Evolutionary conservation across 2,329 filamentous ascomycete species (phyloP).

Genomic region (Calonectria pseudoreteaudii): DNA sequence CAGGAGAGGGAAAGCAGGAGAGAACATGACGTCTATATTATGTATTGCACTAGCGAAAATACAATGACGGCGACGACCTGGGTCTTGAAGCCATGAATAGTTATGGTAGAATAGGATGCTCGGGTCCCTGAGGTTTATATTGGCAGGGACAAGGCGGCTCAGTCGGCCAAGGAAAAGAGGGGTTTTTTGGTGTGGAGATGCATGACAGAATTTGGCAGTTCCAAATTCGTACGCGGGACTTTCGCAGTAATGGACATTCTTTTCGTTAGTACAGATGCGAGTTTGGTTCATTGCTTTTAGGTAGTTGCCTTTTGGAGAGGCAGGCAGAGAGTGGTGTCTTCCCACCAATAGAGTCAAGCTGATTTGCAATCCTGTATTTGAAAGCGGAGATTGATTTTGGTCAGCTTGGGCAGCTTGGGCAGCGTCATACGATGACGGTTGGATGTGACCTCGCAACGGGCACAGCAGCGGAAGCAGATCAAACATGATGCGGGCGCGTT

Average conservation of each 20-base stretch:
- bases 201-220: neutral
- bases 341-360: neutral
- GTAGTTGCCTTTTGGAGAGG: neutral
- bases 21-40: neutral
- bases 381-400: neutral
- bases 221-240: neutral
- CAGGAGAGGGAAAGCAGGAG: neutral
- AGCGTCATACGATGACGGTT: neutral
- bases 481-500: neutral
- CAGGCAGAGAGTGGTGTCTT: neutral
- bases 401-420: neutral
- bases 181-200: neutral
- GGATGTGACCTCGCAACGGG: neutral
- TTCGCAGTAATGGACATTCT: neutral
- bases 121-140: neutral
- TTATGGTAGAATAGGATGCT: neutral
- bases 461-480: neutral
- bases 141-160: neutral
- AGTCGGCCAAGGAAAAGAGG: neutral
- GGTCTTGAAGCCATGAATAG: neutral
- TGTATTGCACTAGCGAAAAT: neutral
- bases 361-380: neutral
- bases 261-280: neutral
- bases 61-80: neutral
- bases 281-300: neutral